Conservation (phyloP, 192 early-diverging fungal species). For the Dispira simplex region DNA sequence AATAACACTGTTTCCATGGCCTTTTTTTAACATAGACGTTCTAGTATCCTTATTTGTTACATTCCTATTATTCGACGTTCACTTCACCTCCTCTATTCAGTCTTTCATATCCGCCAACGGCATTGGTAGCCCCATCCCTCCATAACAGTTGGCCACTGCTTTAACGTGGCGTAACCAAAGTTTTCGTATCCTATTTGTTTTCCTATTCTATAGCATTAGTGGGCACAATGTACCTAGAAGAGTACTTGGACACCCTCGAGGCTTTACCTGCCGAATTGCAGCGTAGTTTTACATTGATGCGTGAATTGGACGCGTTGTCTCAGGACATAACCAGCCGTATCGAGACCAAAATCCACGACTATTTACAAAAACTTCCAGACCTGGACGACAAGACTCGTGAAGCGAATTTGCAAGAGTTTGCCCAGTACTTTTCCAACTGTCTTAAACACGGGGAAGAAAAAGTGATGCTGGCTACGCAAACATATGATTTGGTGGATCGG, state of each 20-base stretch:
- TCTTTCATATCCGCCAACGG: no score
- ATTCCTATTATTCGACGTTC: no score
- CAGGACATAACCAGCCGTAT: slow-evolving; percentile 60
- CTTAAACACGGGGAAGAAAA: slow-evolving; percentile 87
- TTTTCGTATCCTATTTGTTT: background rate
- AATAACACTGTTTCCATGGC: no score
- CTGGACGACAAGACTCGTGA: slow-evolving; percentile 19
- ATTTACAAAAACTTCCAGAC: slow-evolving; percentile 41
- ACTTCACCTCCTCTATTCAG: no score
- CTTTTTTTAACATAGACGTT: no score
- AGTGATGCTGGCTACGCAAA: slow-evolving; percentile 80
- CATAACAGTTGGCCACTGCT: background rate
- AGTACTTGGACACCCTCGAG: slow-evolving; percentile 86
- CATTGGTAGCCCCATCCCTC: no score
- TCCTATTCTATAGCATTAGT: background rate
- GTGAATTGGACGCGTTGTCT: slow-evolving; percentile 66
- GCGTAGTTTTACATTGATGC: slow-evolving; percentile 85
- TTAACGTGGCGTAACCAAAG: background rate
- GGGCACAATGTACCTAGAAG: slow-evolving; percentile 47
- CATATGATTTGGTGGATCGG: slow-evolving; percentile 87
- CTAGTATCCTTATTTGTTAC: no score
- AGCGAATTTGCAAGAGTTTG: slow-evolving; percentile 14
- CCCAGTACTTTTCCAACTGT: slow-evolving; percentile 48
- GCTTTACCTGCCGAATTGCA: slow-evolving; percentile 61
- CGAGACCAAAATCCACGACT: slow-evolving; percentile 45